Evolutionary conservation across 495 filamentous ascomycete genomes (phyloP).

Genomic region (Penicillium macrosclerotiorum): DNA sequence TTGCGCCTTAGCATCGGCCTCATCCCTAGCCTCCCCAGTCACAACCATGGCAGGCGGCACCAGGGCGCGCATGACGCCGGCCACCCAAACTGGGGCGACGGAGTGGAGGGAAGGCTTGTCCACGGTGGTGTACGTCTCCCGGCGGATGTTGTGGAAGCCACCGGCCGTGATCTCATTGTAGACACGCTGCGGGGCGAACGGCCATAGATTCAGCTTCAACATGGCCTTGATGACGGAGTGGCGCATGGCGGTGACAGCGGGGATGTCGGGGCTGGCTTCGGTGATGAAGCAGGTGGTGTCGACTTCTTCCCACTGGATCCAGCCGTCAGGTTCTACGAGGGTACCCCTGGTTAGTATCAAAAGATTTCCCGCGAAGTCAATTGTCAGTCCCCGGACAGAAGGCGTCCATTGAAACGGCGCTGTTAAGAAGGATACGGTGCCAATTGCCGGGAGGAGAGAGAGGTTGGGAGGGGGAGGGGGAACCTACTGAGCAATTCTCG

Average conservation of each 20-base stretch:
- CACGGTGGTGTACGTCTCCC: constrained; percentile 10
- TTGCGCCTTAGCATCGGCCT: constrained; percentile 10
- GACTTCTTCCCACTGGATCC: constrained; percentile 39
- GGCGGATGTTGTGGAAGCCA: constrained; percentile 9
- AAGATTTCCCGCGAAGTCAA: too few relatives aligned
- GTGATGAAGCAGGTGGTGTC: constrained; percentile 22
- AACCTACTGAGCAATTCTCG: constrained; percentile 31
- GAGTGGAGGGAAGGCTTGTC: constrained; percentile 13
- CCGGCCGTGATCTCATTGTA: constrained; percentile 5
- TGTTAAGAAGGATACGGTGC: too few relatives aligned
- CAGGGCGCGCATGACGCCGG: constrained; percentile 15
- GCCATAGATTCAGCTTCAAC: constrained; percentile 13
- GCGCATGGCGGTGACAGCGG: constrained; percentile 10
- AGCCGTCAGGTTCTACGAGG: constrained; percentile 30
- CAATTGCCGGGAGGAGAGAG: too few relatives aligned
- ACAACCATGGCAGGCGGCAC: constrained; percentile 15
- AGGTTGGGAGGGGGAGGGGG: not conserved
- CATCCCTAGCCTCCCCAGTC: constrained; percentile 11
- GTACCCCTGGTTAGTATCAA: too few relatives aligned
- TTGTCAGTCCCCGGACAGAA: too few relatives aligned
- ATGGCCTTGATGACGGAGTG: constrained; percentile 10
- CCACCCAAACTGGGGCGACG: constrained; percentile 14
- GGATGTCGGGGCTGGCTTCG: constrained; percentile 5
- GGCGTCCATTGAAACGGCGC: too few relatives aligned
- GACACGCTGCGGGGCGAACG: constrained; percentile 12